These are phyloP conservation scores for Sporothrix variecibatus DNA, from an alignment of 2,329 filamentous ascomycete genomes.

Conservation along the genomic window DNA sequence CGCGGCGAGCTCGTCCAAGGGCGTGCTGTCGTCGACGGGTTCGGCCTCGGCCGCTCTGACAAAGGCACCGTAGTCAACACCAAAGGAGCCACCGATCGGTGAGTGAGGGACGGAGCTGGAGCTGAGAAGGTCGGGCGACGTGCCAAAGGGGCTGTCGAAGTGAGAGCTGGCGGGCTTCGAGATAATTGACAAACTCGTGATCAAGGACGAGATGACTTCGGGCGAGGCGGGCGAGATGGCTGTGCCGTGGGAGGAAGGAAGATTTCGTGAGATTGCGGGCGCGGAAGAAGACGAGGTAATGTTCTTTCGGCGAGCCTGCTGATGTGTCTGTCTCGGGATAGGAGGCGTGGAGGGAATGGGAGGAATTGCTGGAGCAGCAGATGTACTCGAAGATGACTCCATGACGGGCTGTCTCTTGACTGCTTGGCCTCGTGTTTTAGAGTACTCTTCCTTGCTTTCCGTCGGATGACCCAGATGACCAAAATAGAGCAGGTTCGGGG, in stretches of 20 bases:
- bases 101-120: conserved; percentile 37
- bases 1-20: conserved; percentile 62
- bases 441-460: conserved; percentile 5
- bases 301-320: conserved; percentile 38
- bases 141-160: conserved; percentile 61
- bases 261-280: conserved; percentile 21
- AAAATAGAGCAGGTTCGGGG: conserved; percentile 16
- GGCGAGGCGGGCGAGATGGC: conserved; percentile 44
- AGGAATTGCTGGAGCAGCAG: conserved; percentile 12
- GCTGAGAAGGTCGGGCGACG: conserved; percentile 39
- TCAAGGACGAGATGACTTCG: conserved; percentile 69
- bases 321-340: conserved; percentile 37
- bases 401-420: conserved; percentile 26
- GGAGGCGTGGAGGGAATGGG: conserved; percentile 33
- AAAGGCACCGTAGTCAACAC: conserved; percentile 72
- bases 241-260: conserved; percentile 27
- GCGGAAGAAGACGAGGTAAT: conserved; percentile 12
- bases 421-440: conserved; percentile 12
- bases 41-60: conserved; percentile 54
- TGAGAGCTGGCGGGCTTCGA: conserved; percentile 68
- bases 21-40: conserved; percentile 48
- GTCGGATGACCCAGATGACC: conserved; percentile 9
- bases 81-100: conserved; percentile 57
- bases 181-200: conserved; percentile 69
- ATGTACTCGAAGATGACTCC: conserved; percentile 26